Evolutionary conservation across 768 basidiomycete genomes (phyloP), one percentile per base, ranked within the genome.

Genomic region (Boletus bicolor): DNA sequence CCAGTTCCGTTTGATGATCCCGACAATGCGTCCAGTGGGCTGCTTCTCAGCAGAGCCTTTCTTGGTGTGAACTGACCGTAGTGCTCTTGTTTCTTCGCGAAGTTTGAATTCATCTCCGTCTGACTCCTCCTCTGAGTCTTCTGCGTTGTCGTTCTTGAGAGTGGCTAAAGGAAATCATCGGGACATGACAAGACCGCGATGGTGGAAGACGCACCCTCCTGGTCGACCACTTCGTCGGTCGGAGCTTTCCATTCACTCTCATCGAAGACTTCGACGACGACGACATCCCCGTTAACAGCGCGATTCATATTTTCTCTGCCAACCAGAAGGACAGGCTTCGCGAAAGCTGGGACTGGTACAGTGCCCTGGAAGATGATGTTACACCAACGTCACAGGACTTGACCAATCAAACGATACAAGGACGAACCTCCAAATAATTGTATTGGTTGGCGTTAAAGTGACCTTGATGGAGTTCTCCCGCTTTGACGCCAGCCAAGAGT

Each of bases 291-390:
- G 35, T 96, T 82, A 10, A 98, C 91, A 0, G 94, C 87, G 17
- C 97, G 85, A 68, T 99, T 99, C 90, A 98, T 97, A 58, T 93
- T 86, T 71, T 94, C 88, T 30, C 94, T 79, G 0, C 95, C 95
- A 32, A 91, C 80, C 5, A 99, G 77, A 2, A 98, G 78, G 9
- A 98, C 78, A 0, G 91, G 86, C 66, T 90, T 93, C 32, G 77
- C 74, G 62, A 89, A 89, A 0, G 79, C 81, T 1, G 86, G 83
- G 0, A 89, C 86, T 4, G 83, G 77, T 17, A 97, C 93, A 45
- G 79, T 89, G 7, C 94, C 96, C 89, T 93, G 62, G 1, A 28
- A 28, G 8, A 43, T n/a, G 12, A 26, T 38, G 44, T 56, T 17
- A 57, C 15, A 15, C 17, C 28, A 39, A 48, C 28, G n/a, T 19